A percentile compares a stretch with the other conserved stretches of the same genome.
Conservation (phyloP, 495 filamentous ascomycete species). For the Hypoxylon intermedium region DNA sequence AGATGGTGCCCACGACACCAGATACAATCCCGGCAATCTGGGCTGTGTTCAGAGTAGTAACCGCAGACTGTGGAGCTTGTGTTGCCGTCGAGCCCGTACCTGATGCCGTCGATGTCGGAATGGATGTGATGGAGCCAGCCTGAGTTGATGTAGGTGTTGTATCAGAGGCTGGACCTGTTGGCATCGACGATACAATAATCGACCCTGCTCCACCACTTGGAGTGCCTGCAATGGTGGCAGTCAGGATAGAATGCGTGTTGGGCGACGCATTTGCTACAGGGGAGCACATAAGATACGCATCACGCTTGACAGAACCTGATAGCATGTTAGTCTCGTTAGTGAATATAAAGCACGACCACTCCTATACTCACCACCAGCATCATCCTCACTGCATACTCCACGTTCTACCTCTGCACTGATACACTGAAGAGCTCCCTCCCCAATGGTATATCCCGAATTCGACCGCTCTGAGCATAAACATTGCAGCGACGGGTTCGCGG, state of each 20-base stretch:
- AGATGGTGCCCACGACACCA: slow-evolving; percentile 50
- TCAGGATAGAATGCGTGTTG: slow-evolving; percentile 66
- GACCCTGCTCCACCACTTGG: slow-evolving; percentile 33
- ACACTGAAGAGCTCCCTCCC: slow-evolving; percentile 72
- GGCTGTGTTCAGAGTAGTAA: slow-evolving; percentile 38
- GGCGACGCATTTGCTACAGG: slow-evolving; percentile 58
- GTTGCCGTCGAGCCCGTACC: slow-evolving; percentile 13
- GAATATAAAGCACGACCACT: not conserved
- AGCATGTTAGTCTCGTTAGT: slow-evolving; percentile 30
- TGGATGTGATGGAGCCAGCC: slow-evolving; percentile 26
- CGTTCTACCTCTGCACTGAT: slow-evolving; percentile 55
- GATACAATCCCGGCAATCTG: slow-evolving; percentile 59
- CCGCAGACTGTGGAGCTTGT: slow-evolving; percentile 4
- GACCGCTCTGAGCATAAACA: slow-evolving; percentile 70
- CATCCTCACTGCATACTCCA: slow-evolving; percentile 49
- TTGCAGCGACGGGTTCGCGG: slow-evolving; percentile 56
- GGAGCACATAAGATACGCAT: slow-evolving; percentile 66
- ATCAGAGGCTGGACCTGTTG: slow-evolving; percentile 22
- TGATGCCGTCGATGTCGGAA: slow-evolving; percentile 16
- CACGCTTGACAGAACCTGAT: slow-evolving; percentile 43
- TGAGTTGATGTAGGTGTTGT: not conserved
- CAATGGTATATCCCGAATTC: slow-evolving; percentile 69
- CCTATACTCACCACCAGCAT: slow-evolving; percentile 47
- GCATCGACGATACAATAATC: slow-evolving; percentile 15
- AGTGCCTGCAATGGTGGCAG: slow-evolving; percentile 50